Percentiles rank a stretch among this genome's conserved stretches.
Evolutionary conservation across 495 filamentous ascomycete species (phyloP).

Genomic region (Annulohypoxylon maeteangense): DNA sequence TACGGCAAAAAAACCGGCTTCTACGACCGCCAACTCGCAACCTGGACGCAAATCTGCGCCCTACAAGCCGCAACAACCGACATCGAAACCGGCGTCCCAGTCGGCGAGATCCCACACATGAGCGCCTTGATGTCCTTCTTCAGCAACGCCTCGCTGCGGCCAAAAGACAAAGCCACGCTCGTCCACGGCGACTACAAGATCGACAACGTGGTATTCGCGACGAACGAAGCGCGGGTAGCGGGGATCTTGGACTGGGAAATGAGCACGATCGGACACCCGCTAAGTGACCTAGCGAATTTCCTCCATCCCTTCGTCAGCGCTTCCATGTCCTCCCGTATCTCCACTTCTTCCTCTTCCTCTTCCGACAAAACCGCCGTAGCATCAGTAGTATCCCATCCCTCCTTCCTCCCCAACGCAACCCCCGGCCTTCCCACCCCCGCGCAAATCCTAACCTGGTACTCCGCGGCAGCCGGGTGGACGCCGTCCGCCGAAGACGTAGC

Average conservation of each 20-base stretch:
- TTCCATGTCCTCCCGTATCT: constrained; percentile 34
- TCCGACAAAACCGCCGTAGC: not conserved
- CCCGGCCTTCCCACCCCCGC: constrained; percentile 79
- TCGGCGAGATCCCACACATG: constrained; percentile 86
- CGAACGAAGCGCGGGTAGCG: constrained; percentile 86
- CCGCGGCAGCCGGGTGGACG: constrained; percentile 75
- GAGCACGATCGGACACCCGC: constrained; percentile 93
- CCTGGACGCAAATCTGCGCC: constrained; percentile 78
- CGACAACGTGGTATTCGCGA: constrained; percentile 95
- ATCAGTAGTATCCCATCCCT: constrained; percentile 50
- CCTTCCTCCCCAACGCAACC: constrained; percentile 69
- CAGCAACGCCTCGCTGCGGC: constrained; percentile 70
- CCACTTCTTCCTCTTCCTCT: constrained; percentile 40
- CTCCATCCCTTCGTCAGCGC: constrained; percentile 72
- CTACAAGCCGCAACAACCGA: constrained; percentile 81
- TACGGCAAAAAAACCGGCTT: constrained; percentile 83
- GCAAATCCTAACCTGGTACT: constrained; percentile 81
- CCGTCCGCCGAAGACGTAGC: constrained; percentile 70
- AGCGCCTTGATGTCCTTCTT: constrained; percentile 85
- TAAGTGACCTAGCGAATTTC: constrained; percentile 86
- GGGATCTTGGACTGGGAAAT: constrained; percentile 98
- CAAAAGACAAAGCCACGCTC: constrained; percentile 78
- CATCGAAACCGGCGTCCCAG: constrained; percentile 75
- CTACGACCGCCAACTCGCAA: constrained; percentile 87
- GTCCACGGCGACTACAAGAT: constrained; percentile 99